Percentiles rank a stretch among this genome's conserved stretches.
Evolutionary conservation across 2,329 filamentous ascomycete genomes (phyloP).

Genomic region (Niveomyces coronatus): DNA sequence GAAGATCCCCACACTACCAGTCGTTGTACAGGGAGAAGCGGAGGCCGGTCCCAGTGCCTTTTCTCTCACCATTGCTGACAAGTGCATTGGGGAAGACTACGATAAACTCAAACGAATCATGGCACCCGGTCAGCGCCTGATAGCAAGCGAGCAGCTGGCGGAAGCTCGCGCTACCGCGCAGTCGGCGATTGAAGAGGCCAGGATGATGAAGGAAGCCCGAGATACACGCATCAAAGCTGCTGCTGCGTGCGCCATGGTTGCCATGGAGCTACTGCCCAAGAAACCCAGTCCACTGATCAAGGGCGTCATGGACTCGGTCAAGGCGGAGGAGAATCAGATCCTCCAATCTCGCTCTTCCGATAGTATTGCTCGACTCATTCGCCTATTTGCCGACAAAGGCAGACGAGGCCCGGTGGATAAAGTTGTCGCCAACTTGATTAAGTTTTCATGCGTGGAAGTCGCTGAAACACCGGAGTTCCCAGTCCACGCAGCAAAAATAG

Average conservation of each 20-base stretch:
- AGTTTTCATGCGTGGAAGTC: conserved; percentile 95
- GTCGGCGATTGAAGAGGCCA: conserved; percentile 69
- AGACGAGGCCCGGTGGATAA: conserved; percentile 86
- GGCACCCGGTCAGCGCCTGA: conserved; percentile 76
- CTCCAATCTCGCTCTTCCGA: conserved; percentile 78
- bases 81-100: conserved; percentile 75
- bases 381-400: conserved; percentile 69
- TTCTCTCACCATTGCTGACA: conserved; percentile 77
- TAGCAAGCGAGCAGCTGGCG: conserved; percentile 66
- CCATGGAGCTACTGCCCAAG: conserved; percentile 81
- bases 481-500: conserved; percentile 66
- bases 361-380: conserved; percentile 77
- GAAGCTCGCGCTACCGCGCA: conserved; percentile 65
- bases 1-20: conserved; percentile 71
- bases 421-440: conserved; percentile 88
- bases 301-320: conserved; percentile 96
- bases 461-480: conserved; percentile 95
- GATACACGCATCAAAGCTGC: conserved; percentile 81
- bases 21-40: conserved; percentile 86
- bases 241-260: conserved; percentile 77
- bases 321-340: conserved; percentile 83
- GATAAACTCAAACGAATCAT: conserved; percentile 83
- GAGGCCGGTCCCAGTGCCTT: conserved; percentile 91
- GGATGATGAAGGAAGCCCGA: conserved; percentile 64
- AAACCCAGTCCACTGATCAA: conserved; percentile 91